These are phyloP conservation scores for Pilatotrama ljubarskyi DNA, from an alignment of 768 basidiomycete genomes.

Conservation along the genomic window DNA sequence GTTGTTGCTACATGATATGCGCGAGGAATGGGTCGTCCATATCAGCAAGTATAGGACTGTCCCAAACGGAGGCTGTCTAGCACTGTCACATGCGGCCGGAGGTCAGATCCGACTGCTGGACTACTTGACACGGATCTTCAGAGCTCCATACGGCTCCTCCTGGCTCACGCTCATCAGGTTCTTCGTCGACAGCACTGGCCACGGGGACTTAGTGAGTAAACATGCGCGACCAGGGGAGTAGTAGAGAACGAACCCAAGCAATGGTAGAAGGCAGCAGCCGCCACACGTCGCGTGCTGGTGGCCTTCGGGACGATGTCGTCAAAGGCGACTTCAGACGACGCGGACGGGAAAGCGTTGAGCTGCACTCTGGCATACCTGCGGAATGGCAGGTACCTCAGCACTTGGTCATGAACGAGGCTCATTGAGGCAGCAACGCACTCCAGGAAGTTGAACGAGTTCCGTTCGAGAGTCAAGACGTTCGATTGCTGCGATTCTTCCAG, in stretches of 20 bases:
- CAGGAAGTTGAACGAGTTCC: slow-evolving; percentile 77
- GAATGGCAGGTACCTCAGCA: slow-evolving; percentile 11
- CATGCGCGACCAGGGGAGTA: neutral
- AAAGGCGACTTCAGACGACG: slow-evolving; percentile 52
- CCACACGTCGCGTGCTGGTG: slow-evolving; percentile 74
- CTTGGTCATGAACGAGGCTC: no score
- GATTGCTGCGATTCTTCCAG: slow-evolving; percentile 52
- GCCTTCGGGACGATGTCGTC: slow-evolving; percentile 63
- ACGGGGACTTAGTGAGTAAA: neutral
- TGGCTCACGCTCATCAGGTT: slow-evolving; percentile 65
- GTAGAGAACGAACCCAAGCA: slow-evolving; percentile 60
- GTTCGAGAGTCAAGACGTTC: slow-evolving; percentile 63
- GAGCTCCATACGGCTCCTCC: slow-evolving; percentile 54
- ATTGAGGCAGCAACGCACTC: slow-evolving; percentile 57
- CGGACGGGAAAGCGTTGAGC: slow-evolving; percentile 53
- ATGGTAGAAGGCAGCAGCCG: slow-evolving; percentile 82
- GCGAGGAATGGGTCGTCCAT: neutral
- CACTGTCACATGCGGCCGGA: neutral
- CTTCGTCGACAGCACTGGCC: slow-evolving; percentile 77
- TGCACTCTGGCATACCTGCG: slow-evolving; percentile 82
- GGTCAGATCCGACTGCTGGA: neutral
- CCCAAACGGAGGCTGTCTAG: neutral
- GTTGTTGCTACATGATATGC: no score
- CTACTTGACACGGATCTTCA: slow-evolving; percentile 45
- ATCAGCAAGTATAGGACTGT: no score